Evolutionary conservation across 1,284 basidiomycete species (phyloP).

Genomic region (Rhodotorula glutinis): DNA sequence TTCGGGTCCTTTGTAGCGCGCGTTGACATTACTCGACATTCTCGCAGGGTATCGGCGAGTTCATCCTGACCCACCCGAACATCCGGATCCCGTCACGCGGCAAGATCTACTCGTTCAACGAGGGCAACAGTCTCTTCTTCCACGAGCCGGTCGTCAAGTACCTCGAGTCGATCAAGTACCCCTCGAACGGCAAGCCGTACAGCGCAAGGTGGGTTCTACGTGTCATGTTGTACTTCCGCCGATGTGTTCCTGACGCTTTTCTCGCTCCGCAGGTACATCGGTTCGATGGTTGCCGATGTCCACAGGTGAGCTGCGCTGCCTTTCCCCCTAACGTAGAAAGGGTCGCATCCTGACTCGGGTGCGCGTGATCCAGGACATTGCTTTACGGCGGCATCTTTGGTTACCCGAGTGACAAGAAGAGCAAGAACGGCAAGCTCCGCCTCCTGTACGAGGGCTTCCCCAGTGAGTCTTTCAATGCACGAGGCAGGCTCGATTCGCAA

Average conservation of each 20-base stretch:
- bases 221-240: not conserved
- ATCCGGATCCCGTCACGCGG: constrained; percentile 90
- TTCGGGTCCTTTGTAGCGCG: too few relatives aligned
- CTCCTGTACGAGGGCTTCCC: constrained; percentile 98
- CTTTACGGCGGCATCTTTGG: constrained; percentile 96
- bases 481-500: too few relatives aligned
- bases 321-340: too few relatives aligned
- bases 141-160: constrained; percentile 53
- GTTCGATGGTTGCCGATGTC: constrained; percentile 98
- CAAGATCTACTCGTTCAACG: constrained; percentile 81
- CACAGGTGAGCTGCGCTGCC: constrained; percentile 54
- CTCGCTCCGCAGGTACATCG: constrained; percentile 69
- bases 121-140: constrained; percentile 18
- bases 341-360: too few relatives aligned
- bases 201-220: constrained; percentile 62
- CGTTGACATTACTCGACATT: too few relatives aligned
- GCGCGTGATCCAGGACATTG: constrained; percentile 60
- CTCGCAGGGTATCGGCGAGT: constrained; percentile 76
- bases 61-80: constrained; percentile 97
- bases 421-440: constrained; percentile 91
- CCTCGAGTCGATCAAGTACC: constrained; percentile 90
- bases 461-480: not conserved
- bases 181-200: constrained; percentile 59
- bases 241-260: not conserved
- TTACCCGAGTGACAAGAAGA: constrained; percentile 98